These are phyloP conservation scores for Heliosperma pusillum DNA, from an alignment of 148 eudicot genomes.

Conservation along the genomic window DNA sequence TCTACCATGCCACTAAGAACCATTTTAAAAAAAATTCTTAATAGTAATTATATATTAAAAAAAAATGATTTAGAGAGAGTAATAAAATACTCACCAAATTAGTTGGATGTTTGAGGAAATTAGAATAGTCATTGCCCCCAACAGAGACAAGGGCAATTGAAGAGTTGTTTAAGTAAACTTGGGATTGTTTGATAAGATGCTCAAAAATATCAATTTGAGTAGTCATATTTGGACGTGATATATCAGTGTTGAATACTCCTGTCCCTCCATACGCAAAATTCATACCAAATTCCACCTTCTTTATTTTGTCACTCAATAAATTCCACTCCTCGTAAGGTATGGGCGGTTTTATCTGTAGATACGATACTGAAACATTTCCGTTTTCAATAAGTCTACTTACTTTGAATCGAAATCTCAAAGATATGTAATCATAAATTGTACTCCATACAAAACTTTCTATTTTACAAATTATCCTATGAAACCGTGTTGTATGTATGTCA, in stretches of 20 bases:
- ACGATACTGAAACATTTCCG: conserved; percentile 21
- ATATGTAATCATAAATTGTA: too few species aligned
- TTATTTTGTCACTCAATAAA: conserved; percentile 1
- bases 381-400: not conserved
- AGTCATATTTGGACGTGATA: conserved; percentile 47
- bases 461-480: too few species aligned
- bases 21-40: too few species aligned
- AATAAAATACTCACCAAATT: conserved; percentile 25
- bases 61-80: too few species aligned
- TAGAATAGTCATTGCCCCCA: conserved; percentile 56
- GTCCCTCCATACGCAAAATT: conserved; percentile 72
- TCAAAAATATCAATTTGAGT: conserved; percentile 33
- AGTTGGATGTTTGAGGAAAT: conserved; percentile 27
- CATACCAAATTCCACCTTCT: conserved; percentile 35
- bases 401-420: too few species aligned
- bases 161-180: conserved; percentile 24
- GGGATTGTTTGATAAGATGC: conserved; percentile 23
- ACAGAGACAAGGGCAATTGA: conserved; percentile 46
- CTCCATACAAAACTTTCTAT: too few species aligned
- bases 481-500: too few species aligned
- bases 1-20: too few species aligned
- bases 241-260: conserved; percentile 57
- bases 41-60: too few species aligned
- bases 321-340: conserved; percentile 42
- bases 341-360: conserved; percentile 35